These are phyloP conservation scores for Pythium guiyangense DNA, from an alignment of 352 stramenopile genomes.

Conservation along the genomic window DNA sequence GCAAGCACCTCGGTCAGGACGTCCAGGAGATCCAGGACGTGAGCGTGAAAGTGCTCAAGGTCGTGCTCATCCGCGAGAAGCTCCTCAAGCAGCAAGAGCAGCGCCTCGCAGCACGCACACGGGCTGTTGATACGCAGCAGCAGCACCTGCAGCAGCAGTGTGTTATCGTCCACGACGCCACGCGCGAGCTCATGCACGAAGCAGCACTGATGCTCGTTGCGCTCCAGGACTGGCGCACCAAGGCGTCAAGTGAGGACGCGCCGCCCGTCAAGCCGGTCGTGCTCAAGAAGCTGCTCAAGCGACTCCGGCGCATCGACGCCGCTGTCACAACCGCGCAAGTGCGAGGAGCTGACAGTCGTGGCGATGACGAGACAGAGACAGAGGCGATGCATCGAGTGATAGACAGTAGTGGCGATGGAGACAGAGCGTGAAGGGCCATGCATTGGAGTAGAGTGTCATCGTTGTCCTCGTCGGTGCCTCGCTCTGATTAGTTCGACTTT, in stretches of 20 bases:
- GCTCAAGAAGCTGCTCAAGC: constrained; percentile 39
- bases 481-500: too few relatives aligned
- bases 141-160: constrained; percentile 11
- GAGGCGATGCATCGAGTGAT: too few relatives aligned
- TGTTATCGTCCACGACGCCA: constrained; percentile 14
- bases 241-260: constrained; percentile 4
- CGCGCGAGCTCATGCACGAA: constrained; percentile 41
- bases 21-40: constrained; percentile 55
- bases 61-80: constrained; percentile 62
- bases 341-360: too few relatives aligned
- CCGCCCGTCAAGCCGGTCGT: constrained; percentile 42
- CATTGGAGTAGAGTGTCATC: too few relatives aligned
- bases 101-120: constrained; percentile 11
- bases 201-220: constrained; percentile 42
- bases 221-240: constrained; percentile 33
- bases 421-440: too few relatives aligned
- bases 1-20: constrained; percentile 37
- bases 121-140: constrained; percentile 19
- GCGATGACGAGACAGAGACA: too few relatives aligned
- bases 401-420: too few relatives aligned
- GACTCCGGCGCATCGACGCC: constrained; percentile 27
- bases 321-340: constrained; percentile 4
- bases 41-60: constrained; percentile 64
- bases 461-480: too few relatives aligned
- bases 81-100: constrained; percentile 52